Evolutionary conservation across 768 basidiomycete genomes (phyloP), one percentile per base, ranked within the genome.

Genomic region (Coprinellus aureogranulatus): DNA sequence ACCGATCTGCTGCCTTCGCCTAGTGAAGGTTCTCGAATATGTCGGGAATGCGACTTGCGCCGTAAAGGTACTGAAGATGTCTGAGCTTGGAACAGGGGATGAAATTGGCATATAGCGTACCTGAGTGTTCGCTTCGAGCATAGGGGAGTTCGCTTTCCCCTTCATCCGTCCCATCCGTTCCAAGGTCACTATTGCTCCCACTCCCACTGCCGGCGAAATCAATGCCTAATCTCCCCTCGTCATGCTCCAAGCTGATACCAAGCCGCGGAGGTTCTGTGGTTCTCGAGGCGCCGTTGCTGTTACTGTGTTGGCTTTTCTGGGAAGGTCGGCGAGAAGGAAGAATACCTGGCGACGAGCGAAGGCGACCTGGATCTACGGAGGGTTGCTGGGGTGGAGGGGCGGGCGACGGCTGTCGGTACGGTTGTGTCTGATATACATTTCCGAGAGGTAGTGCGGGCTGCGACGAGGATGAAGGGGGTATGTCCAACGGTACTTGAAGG

Each of bases 351-450:
- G 76, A 67, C 30, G 63, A 57, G 37, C 69, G 67, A 54, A 64
- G 66, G 40, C 65, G 65, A 61, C 60, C 65, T 65, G 68, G 61
- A 51, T 71, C 71, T 59, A 65, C 55, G 48, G 67, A 66, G 41
- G 58, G 71, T 27, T 44, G 61, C 27, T 10, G 54, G 4, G 46
- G 58, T 49, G 60, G 63, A 37, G 54, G 57, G 34, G 28, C 54
- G 47, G 71, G 64, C 41, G 79, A 49, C 30, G 48, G 25, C 20
- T 49, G 56, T 52, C 41, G 55, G 41, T 52, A 85, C 46, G 90
- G 79, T 68, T 92, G 88, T 8, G 86, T 84, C 65, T 90, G 91
- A 73, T 91, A 92, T 34, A 88, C 86, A 68, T 92, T 90, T 10
- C 89, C 87, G 44, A 88, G 84, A 3, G 89, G 88, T 52, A 90